phyloP scores from a whole-genome alignment of 2,329 filamentous ascomycete genomes.

The Magnaporthiopsis incrustans region DNA sequence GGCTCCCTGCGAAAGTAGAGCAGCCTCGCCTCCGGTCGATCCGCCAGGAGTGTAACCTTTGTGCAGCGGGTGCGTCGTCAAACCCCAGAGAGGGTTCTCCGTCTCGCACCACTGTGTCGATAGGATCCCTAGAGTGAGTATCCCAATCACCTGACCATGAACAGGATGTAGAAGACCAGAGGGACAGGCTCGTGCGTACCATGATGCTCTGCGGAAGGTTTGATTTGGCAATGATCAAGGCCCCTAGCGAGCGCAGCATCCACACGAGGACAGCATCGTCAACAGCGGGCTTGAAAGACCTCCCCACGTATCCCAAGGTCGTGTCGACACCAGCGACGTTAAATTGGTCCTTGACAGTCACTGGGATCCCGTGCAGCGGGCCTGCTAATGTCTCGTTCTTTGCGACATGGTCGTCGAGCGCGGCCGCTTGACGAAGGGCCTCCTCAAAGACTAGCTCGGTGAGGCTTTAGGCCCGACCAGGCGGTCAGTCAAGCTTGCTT shows the following conservation, averaged over 20 bases:
- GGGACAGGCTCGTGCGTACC: neutral
- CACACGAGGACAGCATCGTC: slow-evolving; percentile 8
- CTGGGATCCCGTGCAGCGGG: slow-evolving; percentile 35
- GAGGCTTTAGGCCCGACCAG: neutral
- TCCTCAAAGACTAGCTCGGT: neutral
- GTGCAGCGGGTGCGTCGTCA: slow-evolving; percentile 27
- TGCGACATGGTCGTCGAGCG: slow-evolving; percentile 10
- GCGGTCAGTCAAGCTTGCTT: neutral
- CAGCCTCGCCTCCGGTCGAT: slow-evolving; percentile 29
- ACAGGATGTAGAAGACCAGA: neutral
- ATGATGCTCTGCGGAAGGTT: slow-evolving; percentile 21
- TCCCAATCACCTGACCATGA: neutral
- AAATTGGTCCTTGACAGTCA: slow-evolving; percentile 30
- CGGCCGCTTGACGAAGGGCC: slow-evolving; percentile 10
- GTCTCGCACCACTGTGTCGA: slow-evolving; percentile 16
- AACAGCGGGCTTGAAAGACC: neutral
- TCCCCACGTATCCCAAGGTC: slow-evolving; percentile 15
- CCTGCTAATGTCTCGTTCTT: slow-evolving; percentile 22
- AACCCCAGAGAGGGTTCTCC: slow-evolving; percentile 26
- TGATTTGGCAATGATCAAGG: slow-evolving; percentile 17
- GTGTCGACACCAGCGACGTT: slow-evolving; percentile 24
- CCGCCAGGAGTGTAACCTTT: slow-evolving; percentile 24
- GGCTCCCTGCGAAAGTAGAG: slow-evolving; percentile 24
- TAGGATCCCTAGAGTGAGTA: neutral
- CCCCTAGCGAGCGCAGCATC: slow-evolving; percentile 19